Percentiles rank a stretch among this genome's conserved stretches.
phyloP scores from a whole-genome alignment of 2,329 filamentous ascomycete species.

The Diaporthe nobilis region DNA sequence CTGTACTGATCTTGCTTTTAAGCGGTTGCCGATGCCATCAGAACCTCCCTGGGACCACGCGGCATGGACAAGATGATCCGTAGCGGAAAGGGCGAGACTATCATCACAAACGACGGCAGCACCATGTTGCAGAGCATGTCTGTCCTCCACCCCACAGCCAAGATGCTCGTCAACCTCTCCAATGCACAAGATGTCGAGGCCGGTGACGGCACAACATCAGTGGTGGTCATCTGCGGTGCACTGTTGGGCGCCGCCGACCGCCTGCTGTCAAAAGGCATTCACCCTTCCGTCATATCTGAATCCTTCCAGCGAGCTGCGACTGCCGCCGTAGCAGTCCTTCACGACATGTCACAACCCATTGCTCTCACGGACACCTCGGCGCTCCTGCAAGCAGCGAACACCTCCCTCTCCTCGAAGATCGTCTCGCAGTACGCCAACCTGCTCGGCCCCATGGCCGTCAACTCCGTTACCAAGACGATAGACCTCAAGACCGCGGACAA shows the following conservation, averaged over 20 bases:
- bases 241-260: constrained; percentile 93
- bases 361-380: constrained; percentile 88
- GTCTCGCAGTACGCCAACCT: constrained; percentile 97
- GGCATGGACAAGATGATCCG: constrained; percentile 99
- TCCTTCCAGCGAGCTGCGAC: constrained; percentile 95
- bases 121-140: constrained; percentile 99
- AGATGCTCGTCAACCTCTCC: constrained; percentile 98
- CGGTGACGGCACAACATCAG: constrained; percentile 97
- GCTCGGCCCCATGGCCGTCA: constrained; percentile 97
- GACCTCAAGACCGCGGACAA: constrained; percentile 96
- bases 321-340: constrained; percentile 89
- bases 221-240: constrained; percentile 97
- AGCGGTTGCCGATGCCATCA: constrained; percentile 98
- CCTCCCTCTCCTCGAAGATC: constrained; percentile 97
- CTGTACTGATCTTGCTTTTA: constrained; percentile 39
- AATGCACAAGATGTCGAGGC: constrained; percentile 98
- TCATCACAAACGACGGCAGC: constrained; percentile 99
- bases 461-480: constrained; percentile 95
- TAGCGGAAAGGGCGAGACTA: constrained; percentile 94
- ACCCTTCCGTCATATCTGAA: constrained; percentile 98
- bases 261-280: constrained; percentile 91
- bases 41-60: constrained; percentile 94
- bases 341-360: constrained; percentile 96
- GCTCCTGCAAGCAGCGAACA: constrained; percentile 95
- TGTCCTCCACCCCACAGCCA: constrained; percentile 98